Evolutionary conservation across 345 rosid species (phyloP).

Genomic region (Punica granatum): DNA sequence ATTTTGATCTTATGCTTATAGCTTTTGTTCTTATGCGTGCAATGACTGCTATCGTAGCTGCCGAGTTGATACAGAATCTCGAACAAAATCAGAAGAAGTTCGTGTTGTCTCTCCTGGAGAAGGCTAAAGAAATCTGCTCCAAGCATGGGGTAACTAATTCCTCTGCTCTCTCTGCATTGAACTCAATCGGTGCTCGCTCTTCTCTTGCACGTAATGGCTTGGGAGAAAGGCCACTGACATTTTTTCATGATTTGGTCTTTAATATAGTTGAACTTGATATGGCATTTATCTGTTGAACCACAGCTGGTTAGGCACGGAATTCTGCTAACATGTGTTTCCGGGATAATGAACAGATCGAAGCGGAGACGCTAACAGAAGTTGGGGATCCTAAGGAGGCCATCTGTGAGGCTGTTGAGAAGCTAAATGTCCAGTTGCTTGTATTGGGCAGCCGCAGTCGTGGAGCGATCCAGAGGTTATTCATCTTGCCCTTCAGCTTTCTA

Average conservation of each 20-base stretch:
- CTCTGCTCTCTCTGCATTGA: not conserved
- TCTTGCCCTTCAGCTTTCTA: not conserved
- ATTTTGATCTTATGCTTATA: not conserved
- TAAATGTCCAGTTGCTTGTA: conserved; percentile 31
- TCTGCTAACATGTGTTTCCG: not conserved
- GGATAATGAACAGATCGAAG: conserved; percentile 31
- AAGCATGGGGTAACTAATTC: conserved; percentile 9
- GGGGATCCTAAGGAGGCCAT: conserved; percentile 45
- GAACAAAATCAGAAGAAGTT: conserved; percentile 46
- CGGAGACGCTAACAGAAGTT: conserved; percentile 31
- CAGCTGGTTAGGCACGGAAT: not conserved
- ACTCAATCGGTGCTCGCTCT: not conserved
- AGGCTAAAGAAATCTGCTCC: conserved; percentile 15
- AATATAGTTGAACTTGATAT: too few species aligned
- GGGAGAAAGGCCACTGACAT: not conserved
- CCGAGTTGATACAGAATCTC: conserved; percentile 35
- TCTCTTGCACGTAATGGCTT: not conserved
- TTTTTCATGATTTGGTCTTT: not conserved
- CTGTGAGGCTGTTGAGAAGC: conserved; percentile 42
- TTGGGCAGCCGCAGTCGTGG: conserved; percentile 52
- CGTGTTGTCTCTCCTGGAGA: conserved; percentile 15
- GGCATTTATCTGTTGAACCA: too few species aligned
- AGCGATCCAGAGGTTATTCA: conserved; percentile 42
- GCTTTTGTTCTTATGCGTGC: not conserved
- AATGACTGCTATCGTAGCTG: conserved; percentile 27